A percentile compares a stretch with the other conserved stretches of the same genome.
Conservation (phyloP, 140 eudicot species). For the Flaveria floridana region DNA sequence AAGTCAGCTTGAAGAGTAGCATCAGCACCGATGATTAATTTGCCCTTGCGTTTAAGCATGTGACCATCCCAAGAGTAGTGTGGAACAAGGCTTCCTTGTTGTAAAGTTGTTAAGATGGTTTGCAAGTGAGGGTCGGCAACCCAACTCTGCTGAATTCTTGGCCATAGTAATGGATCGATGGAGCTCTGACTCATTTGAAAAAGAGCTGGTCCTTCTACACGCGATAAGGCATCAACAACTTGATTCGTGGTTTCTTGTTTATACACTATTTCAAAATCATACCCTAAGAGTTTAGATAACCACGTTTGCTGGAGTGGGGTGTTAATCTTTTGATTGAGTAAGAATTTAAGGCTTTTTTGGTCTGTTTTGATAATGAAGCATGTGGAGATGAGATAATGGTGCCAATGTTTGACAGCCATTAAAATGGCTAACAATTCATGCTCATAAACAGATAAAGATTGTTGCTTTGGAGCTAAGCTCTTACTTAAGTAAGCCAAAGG, state of each 20-base stretch:
- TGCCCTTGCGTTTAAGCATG: neutral
- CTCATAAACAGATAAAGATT: neutral
- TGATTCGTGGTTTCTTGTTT: neutral
- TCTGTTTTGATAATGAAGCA: neutral
- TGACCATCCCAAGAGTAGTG: neutral
- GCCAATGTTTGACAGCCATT: neutral
- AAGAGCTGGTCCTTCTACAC: neutral
- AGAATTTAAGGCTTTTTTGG: neutral
- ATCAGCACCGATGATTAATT: neutral
- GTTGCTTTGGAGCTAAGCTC: neutral
- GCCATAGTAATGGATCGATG: neutral
- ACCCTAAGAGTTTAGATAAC: neutral
- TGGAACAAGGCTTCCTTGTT: neutral
- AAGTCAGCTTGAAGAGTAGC: no score
- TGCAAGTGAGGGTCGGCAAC: neutral
- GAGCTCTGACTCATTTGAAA: neutral
- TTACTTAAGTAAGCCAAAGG: no score
- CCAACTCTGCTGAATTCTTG: neutral
- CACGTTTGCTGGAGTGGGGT: neutral
- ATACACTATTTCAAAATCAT: neutral
- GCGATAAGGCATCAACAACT: neutral
- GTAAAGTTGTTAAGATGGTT: neutral
- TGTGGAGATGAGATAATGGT: neutral
- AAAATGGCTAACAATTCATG: neutral
- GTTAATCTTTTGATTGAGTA: neutral